Evolutionary conservation across 2,329 filamentous ascomycete species (phyloP).

Genomic region (Sclerotiophoma versabilis): DNA sequence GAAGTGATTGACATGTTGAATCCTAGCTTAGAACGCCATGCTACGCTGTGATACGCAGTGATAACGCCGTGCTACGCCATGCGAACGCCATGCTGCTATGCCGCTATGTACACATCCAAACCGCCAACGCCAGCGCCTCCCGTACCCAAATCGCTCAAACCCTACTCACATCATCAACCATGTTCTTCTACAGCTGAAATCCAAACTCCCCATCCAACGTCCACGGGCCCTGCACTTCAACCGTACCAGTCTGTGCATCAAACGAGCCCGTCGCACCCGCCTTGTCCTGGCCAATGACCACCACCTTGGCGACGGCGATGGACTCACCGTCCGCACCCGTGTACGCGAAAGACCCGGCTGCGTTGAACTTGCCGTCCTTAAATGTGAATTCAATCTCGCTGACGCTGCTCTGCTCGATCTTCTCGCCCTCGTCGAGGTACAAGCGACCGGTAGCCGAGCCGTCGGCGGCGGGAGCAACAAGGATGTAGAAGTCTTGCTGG

Average conservation of each 20-base stretch:
- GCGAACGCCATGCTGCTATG: too few relatives aligned
- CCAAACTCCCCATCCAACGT: slow-evolving; percentile 31
- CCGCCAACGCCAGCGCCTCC: background rate
- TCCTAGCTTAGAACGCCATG: too few relatives aligned
- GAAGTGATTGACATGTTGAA: too few relatives aligned
- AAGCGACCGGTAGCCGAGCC: slow-evolving; percentile 71
- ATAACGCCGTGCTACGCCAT: too few relatives aligned
- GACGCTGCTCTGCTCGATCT: slow-evolving; percentile 64
- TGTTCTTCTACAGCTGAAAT: slow-evolving; percentile 24
- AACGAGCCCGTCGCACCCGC: slow-evolving; percentile 24
- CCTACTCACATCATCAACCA: background rate
- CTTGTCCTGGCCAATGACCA: slow-evolving; percentile 37
- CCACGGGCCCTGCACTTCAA: slow-evolving; percentile 41
- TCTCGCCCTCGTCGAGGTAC: slow-evolving; percentile 81
- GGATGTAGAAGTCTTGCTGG: slow-evolving; percentile 71
- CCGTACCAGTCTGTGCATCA: slow-evolving; percentile 18
- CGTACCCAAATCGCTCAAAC: background rate
- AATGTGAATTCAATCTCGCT: slow-evolving; percentile 68
- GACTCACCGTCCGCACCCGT: slow-evolving; percentile 24
- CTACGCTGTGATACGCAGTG: too few relatives aligned
- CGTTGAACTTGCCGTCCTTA: slow-evolving; percentile 58
- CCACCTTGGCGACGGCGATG: slow-evolving; percentile 34
- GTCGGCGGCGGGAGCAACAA: slow-evolving; percentile 70
- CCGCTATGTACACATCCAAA: background rate
- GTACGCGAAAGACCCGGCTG: slow-evolving; percentile 64